phyloP scores from a whole-genome alignment of 495 filamentous ascomycete species.

The Daldinia decipiens region DNA sequence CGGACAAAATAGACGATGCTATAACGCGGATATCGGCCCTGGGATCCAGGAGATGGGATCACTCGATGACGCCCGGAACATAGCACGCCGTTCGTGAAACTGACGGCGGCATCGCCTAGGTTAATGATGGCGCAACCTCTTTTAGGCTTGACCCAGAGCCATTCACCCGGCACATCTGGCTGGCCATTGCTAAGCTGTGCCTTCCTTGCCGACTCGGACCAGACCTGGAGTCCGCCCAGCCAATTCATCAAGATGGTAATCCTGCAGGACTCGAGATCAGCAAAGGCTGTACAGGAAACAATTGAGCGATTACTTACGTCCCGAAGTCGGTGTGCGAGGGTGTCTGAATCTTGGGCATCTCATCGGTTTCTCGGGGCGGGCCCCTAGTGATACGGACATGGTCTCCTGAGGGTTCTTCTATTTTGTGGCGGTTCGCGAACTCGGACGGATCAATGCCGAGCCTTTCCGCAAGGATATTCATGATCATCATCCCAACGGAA shows the following conservation, averaged over 20 bases:
- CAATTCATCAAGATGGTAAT: constrained; percentile 70
- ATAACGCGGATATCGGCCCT: constrained; percentile 62
- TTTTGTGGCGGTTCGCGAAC: constrained; percentile 61
- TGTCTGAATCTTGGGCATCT: constrained; percentile 48
- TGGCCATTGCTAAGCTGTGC: constrained; percentile 36
- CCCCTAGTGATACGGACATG: constrained; percentile 64
- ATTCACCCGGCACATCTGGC: constrained; percentile 56
- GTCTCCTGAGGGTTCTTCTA: constrained; percentile 63
- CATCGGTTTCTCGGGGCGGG: constrained; percentile 39
- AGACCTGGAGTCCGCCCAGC: constrained; percentile 68
- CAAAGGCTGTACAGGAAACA: constrained; percentile 7
- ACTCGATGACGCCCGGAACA: constrained; percentile 73
- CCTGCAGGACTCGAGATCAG: constrained; percentile 32
- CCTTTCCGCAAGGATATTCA: constrained; percentile 61
- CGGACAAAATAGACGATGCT: constrained; percentile 72
- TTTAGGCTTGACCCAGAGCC: constrained; percentile 69
- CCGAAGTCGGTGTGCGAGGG: constrained; percentile 53
- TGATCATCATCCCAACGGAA: constrained; percentile 57
- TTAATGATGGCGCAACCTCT: constrained; percentile 70
- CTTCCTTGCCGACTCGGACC: constrained; percentile 52
- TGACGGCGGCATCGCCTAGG: constrained; percentile 72
- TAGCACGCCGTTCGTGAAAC: constrained; percentile 69
- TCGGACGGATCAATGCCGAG: constrained; percentile 61
- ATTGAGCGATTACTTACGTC: constrained; percentile 55
- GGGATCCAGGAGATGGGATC: constrained; percentile 64